Evolutionary conservation across 257 asterid species (phyloP).

Genomic region (Lavandula angustifolia): DNA sequence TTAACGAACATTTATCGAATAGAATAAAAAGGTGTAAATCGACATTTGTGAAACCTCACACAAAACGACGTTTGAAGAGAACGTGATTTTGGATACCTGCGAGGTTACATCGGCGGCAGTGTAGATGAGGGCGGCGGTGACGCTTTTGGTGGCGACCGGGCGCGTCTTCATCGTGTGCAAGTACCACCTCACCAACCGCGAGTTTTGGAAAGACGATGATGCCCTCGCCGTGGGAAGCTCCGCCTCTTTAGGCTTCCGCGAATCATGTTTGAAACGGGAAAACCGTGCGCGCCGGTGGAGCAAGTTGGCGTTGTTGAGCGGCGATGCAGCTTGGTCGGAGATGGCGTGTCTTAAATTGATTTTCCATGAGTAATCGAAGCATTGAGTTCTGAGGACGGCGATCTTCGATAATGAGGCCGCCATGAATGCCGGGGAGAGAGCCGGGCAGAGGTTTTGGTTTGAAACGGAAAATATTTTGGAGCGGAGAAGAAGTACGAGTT

Average conservation of each 20-base stretch:
- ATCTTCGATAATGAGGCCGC: conserved; percentile 40
- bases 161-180: conserved; percentile 56
- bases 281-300: conserved; percentile 41
- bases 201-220: conserved; percentile 36
- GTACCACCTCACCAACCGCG: conserved; percentile 67
- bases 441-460: too few relatives aligned
- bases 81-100: conserved; percentile 49
- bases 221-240: conserved; percentile 30
- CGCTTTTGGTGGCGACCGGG: conserved; percentile 77
- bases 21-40: too few relatives aligned
- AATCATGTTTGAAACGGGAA: conserved; percentile 41
- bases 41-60: too few relatives aligned
- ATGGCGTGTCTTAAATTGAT: conserved; percentile 21
- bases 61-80: too few relatives aligned
- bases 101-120: conserved; percentile 84
- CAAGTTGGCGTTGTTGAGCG: conserved; percentile 24
- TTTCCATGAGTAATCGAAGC: conserved; percentile 10
- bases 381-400: conserved; percentile 24
- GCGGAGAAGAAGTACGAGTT: conserved; percentile 2
- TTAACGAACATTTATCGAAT: too few relatives aligned
- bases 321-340: conserved; percentile 27
- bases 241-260: conserved; percentile 34
- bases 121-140: conserved; percentile 71
- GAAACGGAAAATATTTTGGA: conserved; percentile 14
- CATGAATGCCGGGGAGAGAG: conserved; percentile 41